Conservation (phyloP, 768 basidiomycete genomes). For the Cyclocybe aegerita region DNA sequence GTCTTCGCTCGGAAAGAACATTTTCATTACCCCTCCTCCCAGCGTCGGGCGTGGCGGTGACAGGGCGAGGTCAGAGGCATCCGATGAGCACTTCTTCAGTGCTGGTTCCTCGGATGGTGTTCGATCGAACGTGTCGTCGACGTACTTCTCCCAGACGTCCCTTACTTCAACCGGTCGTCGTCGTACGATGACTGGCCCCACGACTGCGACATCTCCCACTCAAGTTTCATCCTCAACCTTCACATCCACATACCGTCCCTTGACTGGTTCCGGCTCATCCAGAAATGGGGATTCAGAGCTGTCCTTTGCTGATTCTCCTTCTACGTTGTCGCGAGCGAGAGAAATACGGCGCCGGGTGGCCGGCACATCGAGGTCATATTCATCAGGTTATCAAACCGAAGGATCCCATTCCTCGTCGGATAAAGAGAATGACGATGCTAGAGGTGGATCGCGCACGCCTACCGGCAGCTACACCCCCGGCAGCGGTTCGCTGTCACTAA, state of each 20-base stretch:
- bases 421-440: constrained; percentile 49
- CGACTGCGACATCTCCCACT: constrained; percentile 38
- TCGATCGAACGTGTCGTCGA: constrained; percentile 32
- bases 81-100: constrained; percentile 41
- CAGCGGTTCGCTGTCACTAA: constrained; percentile 20
- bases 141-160: constrained; percentile 35
- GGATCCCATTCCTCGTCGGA: constrained; percentile 35
- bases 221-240: constrained; percentile 49
- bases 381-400: constrained; percentile 35
- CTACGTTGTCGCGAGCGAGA: constrained; percentile 54
- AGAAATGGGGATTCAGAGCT: constrained; percentile 39
- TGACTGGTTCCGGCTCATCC: constrained; percentile 54
- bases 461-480: constrained; percentile 26
- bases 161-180: constrained; percentile 23
- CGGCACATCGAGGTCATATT: constrained; percentile 43
- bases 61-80: constrained; percentile 27
- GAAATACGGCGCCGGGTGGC: constrained; percentile 53
- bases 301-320: constrained; percentile 47
- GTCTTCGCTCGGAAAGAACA: constrained; percentile 43
- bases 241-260: constrained; percentile 19
- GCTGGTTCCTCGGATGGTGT: constrained; percentile 33
- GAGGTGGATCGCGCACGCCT: constrained; percentile 12
- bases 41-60: constrained; percentile 32
- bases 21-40: constrained; percentile 44
- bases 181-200: constrained; percentile 28